These are phyloP conservation scores for Immersiella caudata DNA, from an alignment of 495 filamentous ascomycete genomes.

Conservation along the genomic window DNA sequence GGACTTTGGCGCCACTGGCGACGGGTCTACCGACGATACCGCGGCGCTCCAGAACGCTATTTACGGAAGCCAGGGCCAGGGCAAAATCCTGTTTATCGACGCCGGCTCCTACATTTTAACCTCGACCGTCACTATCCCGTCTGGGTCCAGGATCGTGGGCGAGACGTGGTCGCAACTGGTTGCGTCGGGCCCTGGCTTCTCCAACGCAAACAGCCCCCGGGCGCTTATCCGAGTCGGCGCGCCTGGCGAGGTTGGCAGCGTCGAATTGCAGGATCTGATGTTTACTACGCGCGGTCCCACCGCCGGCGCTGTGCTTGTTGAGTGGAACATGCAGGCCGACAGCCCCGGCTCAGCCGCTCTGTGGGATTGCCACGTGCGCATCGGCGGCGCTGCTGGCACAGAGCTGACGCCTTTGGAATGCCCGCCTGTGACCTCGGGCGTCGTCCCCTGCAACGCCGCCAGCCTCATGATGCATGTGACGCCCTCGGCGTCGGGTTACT, in stretches of 20 bases:
- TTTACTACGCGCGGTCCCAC: constrained; percentile 72
- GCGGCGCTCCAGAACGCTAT: background rate
- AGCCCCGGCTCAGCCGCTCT: too few relatives aligned
- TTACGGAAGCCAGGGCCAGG: background rate
- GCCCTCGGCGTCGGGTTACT: constrained; percentile 66
- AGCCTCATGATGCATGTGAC: constrained; percentile 77
- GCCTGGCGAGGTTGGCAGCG: constrained; percentile 69
- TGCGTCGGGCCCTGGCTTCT: constrained; percentile 47
- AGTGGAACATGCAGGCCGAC: constrained; percentile 70
- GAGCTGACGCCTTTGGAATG: too few relatives aligned
- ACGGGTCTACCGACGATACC: constrained; percentile 66
- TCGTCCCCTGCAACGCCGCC: constrained; percentile 53
- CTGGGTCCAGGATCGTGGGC: constrained; percentile 46
- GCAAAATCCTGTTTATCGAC: constrained; percentile 34
- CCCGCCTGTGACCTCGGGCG: background rate
- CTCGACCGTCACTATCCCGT: constrained; percentile 47
- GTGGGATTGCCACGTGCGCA: too few relatives aligned
- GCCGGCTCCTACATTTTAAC: constrained; percentile 39
- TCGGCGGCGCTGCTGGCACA: too few relatives aligned
- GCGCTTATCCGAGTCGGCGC: constrained; percentile 72
- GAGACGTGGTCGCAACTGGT: constrained; percentile 44
- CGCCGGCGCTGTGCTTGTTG: constrained; percentile 78
- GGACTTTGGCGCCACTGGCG: constrained; percentile 71
- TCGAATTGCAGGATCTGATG: constrained; percentile 79
- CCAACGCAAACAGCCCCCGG: constrained; percentile 57